phyloP scores from a whole-genome alignment of 169 alveolate genomes.

The Plasmodium gonderi region DNA sequence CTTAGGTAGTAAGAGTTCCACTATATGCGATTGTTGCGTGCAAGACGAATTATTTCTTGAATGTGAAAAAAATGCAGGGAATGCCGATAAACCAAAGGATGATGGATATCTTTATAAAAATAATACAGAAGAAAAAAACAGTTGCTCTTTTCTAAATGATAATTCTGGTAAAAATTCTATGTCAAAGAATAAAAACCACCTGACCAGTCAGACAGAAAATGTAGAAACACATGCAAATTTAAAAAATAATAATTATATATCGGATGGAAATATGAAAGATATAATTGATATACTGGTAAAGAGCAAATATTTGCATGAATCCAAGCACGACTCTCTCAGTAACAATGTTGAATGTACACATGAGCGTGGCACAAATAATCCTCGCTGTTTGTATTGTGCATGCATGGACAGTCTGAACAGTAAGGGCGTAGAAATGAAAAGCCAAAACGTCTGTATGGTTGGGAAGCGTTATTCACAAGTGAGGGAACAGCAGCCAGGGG shows the following conservation, averaged over 20 bases:
- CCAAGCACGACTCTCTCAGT: background rate
- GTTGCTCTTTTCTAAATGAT: background rate
- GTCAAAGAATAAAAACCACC: background rate
- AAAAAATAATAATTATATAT: background rate
- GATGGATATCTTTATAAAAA: background rate
- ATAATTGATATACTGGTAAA: constrained; percentile 11
- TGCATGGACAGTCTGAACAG: background rate
- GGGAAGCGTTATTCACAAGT: background rate
- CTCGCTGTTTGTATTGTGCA: constrained; percentile 14
- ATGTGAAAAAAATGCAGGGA: background rate
- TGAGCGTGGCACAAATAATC: background rate
- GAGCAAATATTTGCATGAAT: constrained; percentile 6
- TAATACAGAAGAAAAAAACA: background rate
- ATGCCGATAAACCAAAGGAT: background rate
- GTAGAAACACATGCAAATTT: background rate
- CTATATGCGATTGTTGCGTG: background rate
- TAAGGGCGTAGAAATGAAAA: background rate
- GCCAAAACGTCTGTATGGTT: background rate
- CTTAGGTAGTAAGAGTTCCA: too few relatives aligned
- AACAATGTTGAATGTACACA: background rate
- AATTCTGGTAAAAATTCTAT: background rate
- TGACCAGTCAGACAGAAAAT: background rate
- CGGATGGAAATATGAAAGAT: background rate
- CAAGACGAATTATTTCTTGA: background rate
- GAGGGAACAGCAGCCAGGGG: background rate